Percentiles rank a stretch among this genome's conserved stretches.
These are phyloP conservation scores for Drechslerella dactyloides DNA, from an alignment of 2,329 filamentous ascomycete species.

Conservation along the genomic window DNA sequence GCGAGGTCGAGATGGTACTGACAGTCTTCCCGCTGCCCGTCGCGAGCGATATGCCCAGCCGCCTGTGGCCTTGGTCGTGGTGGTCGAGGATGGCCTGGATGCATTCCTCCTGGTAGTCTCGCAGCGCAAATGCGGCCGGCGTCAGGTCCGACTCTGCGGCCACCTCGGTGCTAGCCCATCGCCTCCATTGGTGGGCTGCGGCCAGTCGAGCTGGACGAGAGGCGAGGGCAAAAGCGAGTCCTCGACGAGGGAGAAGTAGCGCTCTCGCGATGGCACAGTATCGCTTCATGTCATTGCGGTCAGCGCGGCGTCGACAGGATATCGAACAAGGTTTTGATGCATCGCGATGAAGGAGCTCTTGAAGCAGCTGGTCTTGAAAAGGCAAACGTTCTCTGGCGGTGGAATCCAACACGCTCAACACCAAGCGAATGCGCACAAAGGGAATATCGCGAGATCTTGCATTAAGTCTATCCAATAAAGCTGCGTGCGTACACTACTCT, in stretches of 20 bases:
- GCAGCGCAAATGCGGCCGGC: constrained; percentile 65
- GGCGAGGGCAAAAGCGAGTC: background rate
- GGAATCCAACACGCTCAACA: background rate
- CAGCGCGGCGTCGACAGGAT: background rate
- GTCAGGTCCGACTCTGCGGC: constrained; percentile 10
- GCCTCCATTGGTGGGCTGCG: constrained; percentile 17
- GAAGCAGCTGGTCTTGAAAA: background rate
- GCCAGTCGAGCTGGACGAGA: background rate
- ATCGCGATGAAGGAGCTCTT: background rate
- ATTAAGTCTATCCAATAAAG: constrained; percentile 36
- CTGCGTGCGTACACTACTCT: background rate
- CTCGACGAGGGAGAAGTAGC: constrained; percentile 18
- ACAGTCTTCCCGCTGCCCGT: constrained; percentile 91
- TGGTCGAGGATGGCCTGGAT: constrained; percentile 79
- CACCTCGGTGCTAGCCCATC: constrained; percentile 11
- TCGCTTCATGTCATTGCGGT: constrained; percentile 39
- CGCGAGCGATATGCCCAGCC: constrained; percentile 82
- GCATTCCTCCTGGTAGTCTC: constrained; percentile 89
- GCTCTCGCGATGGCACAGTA: constrained; percentile 27
- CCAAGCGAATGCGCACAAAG: constrained; percentile 1
- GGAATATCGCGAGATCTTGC: constrained; percentile 38
- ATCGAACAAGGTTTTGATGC: background rate
- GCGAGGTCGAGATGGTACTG: constrained; percentile 45
- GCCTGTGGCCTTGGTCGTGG: constrained; percentile 73
- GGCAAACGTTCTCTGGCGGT: background rate